Conservation (phyloP, 23 red algal species). For the Gracilaria domingensis region DNA sequence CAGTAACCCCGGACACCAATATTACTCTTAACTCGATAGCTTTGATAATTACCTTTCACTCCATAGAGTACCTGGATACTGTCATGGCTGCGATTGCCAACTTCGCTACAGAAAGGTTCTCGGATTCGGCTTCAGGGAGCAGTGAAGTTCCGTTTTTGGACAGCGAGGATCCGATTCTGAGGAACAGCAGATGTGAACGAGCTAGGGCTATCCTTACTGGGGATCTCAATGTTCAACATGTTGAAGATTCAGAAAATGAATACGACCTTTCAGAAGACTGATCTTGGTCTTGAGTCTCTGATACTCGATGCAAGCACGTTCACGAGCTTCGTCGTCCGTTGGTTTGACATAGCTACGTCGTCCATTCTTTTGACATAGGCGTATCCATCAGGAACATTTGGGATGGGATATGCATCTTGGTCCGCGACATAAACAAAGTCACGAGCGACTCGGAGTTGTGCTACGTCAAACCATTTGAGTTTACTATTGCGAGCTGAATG, state of each 20-base stretch:
- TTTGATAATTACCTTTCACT: constrained; percentile 72
- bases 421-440: constrained; percentile 57
- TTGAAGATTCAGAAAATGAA: constrained; percentile 41
- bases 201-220: too few species aligned
- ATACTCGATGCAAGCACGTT: constrained; percentile 26
- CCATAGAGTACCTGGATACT: too few species aligned
- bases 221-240: too few species aligned
- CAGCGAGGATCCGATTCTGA: too few species aligned
- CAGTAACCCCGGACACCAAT: constrained; percentile 61
- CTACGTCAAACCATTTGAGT: constrained; percentile 71
- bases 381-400: constrained; percentile 47
- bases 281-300: constrained; percentile 12
- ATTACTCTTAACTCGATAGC: constrained; percentile 63
- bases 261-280: constrained; percentile 28
- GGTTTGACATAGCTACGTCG: too few species aligned
- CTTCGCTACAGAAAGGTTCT: too few species aligned
- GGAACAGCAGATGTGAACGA: too few species aligned
- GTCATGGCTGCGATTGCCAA: too few species aligned
- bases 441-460: constrained; percentile 57
- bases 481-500: constrained; percentile 35
- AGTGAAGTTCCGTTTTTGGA: too few species aligned
- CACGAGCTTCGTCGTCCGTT: constrained; percentile 23
- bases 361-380: too few species aligned
- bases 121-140: too few species aligned
- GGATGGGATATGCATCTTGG: constrained; percentile 76